phyloP scores from a whole-genome alignment of 441 rosid species.

The Populus trichocarpa region DNA sequence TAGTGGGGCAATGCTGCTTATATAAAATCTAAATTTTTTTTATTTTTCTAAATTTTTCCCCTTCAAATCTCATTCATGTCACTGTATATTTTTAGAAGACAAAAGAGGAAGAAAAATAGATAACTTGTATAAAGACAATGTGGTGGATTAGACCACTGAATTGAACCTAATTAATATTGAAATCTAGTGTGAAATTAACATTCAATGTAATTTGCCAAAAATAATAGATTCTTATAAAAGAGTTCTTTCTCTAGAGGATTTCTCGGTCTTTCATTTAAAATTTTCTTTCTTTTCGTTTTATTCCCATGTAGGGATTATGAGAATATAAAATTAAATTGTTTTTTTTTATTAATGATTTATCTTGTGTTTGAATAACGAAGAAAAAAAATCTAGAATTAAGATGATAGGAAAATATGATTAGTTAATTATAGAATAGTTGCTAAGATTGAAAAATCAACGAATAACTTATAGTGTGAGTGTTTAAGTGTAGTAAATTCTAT shows the following conservation, averaged over 20 bases:
- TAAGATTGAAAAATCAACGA: too few species aligned
- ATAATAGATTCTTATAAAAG: conserved; percentile 8
- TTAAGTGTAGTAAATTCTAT: too few species aligned
- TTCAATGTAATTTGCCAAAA: conserved; percentile 27
- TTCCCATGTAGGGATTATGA: conserved; percentile 11
- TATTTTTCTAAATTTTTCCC: not conserved
- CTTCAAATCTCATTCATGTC: not conserved
- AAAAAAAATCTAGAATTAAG: too few species aligned
- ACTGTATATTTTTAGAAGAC: too few species aligned
- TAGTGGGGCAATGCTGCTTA: not conserved
- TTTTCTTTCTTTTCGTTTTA: not conserved
- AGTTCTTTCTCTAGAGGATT: conserved; percentile 18
- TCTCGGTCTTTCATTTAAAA: conserved; percentile 12
- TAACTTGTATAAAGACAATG: not conserved
- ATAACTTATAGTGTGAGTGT: too few species aligned
- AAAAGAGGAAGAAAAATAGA: not conserved
- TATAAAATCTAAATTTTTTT: not conserved
- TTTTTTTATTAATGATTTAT: not conserved
- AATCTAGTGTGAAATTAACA: conserved; percentile 24
- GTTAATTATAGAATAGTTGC: too few species aligned
- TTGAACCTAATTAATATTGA: not conserved
- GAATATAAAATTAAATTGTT: not conserved
- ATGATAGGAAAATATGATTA: too few species aligned
- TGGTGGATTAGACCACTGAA: conserved; percentile 1
- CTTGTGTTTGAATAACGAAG: too few species aligned